phyloP scores from a whole-genome alignment of 1,284 basidiomycete species.

The Sphagnurus paluster region DNA sequence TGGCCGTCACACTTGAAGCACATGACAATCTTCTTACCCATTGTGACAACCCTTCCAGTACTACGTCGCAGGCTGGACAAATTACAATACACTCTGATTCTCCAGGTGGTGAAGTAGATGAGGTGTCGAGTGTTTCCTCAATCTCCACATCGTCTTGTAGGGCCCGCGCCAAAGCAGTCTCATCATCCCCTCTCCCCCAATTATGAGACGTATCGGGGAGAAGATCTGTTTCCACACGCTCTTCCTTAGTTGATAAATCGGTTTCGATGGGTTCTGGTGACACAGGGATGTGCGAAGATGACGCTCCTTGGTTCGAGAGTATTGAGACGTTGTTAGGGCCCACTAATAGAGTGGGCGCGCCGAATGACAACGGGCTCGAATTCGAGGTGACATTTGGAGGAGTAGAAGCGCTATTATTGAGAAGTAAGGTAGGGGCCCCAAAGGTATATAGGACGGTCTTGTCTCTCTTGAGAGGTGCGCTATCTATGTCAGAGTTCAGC shows the following conservation, averaged over 20 bases:
- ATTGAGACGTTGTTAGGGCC: conserved; percentile 1
- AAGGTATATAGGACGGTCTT: neutral
- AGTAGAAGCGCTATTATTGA: neutral
- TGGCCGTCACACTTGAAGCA: neutral
- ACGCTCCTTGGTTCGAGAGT: conserved; percentile 1
- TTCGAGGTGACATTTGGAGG: neutral
- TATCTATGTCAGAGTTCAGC: too few species aligned
- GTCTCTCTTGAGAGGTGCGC: neutral
- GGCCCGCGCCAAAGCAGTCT: conserved; percentile 33
- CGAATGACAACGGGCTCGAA: conserved; percentile 7
- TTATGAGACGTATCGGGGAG: conserved; percentile 35
- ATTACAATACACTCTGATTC: conserved; percentile 1
- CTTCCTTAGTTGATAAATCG: neutral
- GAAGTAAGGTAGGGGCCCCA: conserved; percentile 9
- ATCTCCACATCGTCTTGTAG: conserved; percentile 28
- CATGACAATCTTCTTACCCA: conserved; percentile 14
- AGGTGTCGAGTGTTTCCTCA: conserved; percentile 15
- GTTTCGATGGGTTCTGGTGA: neutral
- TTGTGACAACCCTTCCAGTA: conserved; percentile 17
- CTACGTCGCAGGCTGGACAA: conserved; percentile 19
- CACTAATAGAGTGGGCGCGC: conserved; percentile 12
- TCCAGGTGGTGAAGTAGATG: conserved; percentile 1
- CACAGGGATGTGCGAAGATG: neutral
- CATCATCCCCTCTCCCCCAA: conserved; percentile 68
- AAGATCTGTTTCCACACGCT: conserved; percentile 25